Base-by-base conservation (phyloP, 257 asterid genomes). In the Mentha longifolia region DNA sequence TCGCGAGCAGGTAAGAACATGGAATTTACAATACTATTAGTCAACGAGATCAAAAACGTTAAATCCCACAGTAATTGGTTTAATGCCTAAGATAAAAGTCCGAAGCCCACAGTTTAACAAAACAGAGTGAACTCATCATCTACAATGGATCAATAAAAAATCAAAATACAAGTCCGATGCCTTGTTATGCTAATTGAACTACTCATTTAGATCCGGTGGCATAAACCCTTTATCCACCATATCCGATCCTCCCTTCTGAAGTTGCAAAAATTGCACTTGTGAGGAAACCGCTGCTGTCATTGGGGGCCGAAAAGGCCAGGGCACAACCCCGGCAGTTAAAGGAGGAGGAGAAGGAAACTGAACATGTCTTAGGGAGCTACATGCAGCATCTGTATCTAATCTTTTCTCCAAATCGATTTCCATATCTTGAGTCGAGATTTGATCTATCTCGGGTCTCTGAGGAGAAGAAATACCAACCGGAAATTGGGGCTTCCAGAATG, bases 301-400 rank as follows among this genome's bases (percentile, higher is more conserved):
- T 0, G 87, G 81, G 14, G 88, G 80, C 57, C 80, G 82, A 52
- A 82, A 82, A 7, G 91, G 85, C 91, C 95, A 83, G 9, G 89
- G 81, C 64, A 79, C 80, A 9, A 85, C 74, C 43, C 87, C 87
- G 3, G 87, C 73, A 58, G 78, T 78, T 50, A 79, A 67, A 68
- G 88, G 67, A 28, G 85, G 86, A 65, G 80, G 79, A 5, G 86
- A 16, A 3, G 87, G 80, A 58, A 83, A 78, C 68, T 80, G 85
- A 61, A 73, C 74, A 0, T 83, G 71, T 61, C 77, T 72, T 47
- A 62, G 28, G 54, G 87, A 73, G 77, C 78, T 61, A 60, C 84
- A 69, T 11, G 79, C 70, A 45, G 67, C 72, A 74, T 79, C 85
- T 6, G 72, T 37, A 72, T 75, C 80, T 1, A 20, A 72, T 74